These are phyloP conservation scores for Juncus effusus DNA, from an alignment of 176 grass and related monocot genomes.

Conservation along the genomic window DNA sequence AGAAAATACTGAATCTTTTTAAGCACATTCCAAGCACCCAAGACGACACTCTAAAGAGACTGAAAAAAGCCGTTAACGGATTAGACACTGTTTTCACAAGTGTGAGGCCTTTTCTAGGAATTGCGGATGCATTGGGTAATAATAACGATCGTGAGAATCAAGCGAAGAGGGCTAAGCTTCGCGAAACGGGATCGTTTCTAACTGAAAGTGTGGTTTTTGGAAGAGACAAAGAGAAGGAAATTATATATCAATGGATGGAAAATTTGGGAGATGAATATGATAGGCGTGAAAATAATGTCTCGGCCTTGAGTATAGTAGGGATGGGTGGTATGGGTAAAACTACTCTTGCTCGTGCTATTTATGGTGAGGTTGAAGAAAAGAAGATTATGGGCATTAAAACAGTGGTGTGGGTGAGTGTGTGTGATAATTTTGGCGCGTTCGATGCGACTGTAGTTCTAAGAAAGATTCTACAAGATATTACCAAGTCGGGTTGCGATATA, in stretches of 20 bases:
- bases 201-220: constrained; percentile 26
- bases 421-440: constrained; percentile 14
- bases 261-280: neutral
- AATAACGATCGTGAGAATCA: neutral
- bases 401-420: constrained; percentile 23
- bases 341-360: constrained; percentile 25
- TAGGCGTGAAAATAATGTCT: neutral
- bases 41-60: constrained; percentile 2
- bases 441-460: constrained; percentile 11
- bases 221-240: constrained; percentile 13
- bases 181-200: constrained; percentile 20
- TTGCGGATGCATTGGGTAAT: constrained; percentile 10
- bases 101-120: neutral
- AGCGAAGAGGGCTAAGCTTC: neutral
- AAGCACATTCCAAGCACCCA: neutral
- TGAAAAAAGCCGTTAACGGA: constrained; percentile 19
- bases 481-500: neutral
- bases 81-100: constrained; percentile 19
- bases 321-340: constrained; percentile 38
- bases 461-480: constrained; percentile 29
- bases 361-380: constrained; percentile 16
- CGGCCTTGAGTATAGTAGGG: constrained; percentile 23
- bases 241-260: constrained; percentile 17
- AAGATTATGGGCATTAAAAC: constrained; percentile 1
- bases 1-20: neutral